phyloP scores from a whole-genome alignment of 495 filamentous ascomycete species.

The Penicillium subrubescens region DNA sequence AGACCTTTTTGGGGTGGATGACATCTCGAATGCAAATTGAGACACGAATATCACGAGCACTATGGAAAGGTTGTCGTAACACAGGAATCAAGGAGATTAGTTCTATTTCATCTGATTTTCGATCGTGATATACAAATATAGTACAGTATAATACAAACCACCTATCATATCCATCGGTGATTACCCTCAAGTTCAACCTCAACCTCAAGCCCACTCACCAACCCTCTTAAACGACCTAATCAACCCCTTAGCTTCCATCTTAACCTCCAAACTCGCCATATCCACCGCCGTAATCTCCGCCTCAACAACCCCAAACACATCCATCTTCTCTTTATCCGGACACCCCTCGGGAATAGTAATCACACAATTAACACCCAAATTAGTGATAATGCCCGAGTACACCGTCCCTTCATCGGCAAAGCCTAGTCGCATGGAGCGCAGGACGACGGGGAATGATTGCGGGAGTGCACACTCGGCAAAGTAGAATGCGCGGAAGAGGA shows the following conservation, averaged over 20 bases:
- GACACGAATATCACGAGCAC: neutral
- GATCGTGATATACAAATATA: conserved; percentile 9
- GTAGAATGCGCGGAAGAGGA: conserved; percentile 74
- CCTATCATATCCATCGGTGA: neutral
- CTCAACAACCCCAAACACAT: conserved; percentile 54
- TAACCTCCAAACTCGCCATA: conserved; percentile 49
- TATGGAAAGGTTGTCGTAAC: neutral
- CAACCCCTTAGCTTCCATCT: conserved; percentile 53
- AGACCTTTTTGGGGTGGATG: too few relatives aligned
- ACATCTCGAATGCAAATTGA: neutral
- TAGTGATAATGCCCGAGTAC: conserved; percentile 33
- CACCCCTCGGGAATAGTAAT: conserved; percentile 31
- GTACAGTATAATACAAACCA: conserved; percentile 22
- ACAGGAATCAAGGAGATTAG: neutral
- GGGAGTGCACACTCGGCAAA: conserved; percentile 70
- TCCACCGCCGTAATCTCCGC: conserved; percentile 61
- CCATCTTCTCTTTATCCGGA: conserved; percentile 34
- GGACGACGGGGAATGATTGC: conserved; percentile 57
- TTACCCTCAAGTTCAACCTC: neutral
- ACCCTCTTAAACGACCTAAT: conserved; percentile 42
- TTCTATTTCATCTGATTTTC: neutral
- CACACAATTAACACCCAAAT: conserved; percentile 37
- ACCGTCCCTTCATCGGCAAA: conserved; percentile 32
- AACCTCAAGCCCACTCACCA: conserved; percentile 37
- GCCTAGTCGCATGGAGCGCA: conserved; percentile 38